phyloP scores from a whole-genome alignment of 163 green algal genomes.

The Chlorella variabilis region DNA sequence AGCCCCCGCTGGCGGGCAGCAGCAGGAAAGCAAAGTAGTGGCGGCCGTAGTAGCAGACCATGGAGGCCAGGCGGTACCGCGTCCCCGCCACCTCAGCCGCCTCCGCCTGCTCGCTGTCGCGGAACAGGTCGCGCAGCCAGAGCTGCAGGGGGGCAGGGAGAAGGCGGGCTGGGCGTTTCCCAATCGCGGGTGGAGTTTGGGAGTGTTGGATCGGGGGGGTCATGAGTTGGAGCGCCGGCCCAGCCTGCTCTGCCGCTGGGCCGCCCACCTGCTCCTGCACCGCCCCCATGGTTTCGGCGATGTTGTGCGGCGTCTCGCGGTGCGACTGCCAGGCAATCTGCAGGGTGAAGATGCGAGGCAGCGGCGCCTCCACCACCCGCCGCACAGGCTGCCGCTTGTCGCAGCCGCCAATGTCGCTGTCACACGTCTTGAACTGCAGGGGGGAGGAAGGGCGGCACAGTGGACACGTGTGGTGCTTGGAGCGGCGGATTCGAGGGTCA shows the following conservation, averaged over 20 bases:
- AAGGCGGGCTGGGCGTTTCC: too few relatives aligned
- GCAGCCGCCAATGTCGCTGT: constrained; percentile 30
- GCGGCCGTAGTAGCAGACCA: constrained; percentile 62
- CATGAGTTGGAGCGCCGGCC: too few relatives aligned
- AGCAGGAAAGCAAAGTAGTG: constrained; percentile 61
- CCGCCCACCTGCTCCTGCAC: constrained; percentile 25
- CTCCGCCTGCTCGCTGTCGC: too few relatives aligned
- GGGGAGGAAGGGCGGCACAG: too few relatives aligned
- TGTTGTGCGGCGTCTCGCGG: background rate
- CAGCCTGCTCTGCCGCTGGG: too few relatives aligned
- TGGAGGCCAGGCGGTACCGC: constrained; percentile 50
- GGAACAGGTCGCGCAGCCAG: constrained; percentile 31
- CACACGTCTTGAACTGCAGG: constrained; percentile 35
- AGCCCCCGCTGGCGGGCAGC: constrained; percentile 29
- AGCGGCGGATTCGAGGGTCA: too few relatives aligned
- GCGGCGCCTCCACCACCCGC: background rate
- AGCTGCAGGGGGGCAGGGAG: constrained; percentile 46
- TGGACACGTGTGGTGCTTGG: too few relatives aligned
- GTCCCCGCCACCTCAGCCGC: too few relatives aligned
- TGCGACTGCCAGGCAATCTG: constrained; percentile 37
- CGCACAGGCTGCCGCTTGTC: constrained; percentile 1
- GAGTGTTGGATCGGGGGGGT: too few relatives aligned
- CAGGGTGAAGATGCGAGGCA: constrained; percentile 31
- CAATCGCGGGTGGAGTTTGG: too few relatives aligned
- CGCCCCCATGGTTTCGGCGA: constrained; percentile 12